These are phyloP conservation scores for Penicillium arizonense DNA, from an alignment of 495 filamentous ascomycete species.

Conservation along the genomic window DNA sequence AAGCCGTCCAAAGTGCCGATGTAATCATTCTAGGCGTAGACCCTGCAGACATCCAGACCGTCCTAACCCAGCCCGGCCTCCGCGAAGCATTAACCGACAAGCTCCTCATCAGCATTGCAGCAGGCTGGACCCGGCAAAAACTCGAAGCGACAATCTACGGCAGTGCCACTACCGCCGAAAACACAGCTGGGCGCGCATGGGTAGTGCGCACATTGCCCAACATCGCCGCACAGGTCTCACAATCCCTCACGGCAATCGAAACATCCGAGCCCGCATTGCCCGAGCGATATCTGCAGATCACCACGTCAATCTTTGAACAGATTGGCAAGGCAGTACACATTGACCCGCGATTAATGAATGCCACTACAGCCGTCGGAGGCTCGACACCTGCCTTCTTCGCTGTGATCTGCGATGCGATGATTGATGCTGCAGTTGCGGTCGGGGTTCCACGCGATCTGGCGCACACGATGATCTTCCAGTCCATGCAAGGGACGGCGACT, in stretches of 20 bases:
- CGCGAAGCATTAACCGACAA: slow-evolving; percentile 25
- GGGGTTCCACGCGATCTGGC: slow-evolving; percentile 41
- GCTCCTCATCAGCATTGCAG: slow-evolving; percentile 43
- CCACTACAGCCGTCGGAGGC: slow-evolving; percentile 36
- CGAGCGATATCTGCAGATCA: slow-evolving; percentile 19
- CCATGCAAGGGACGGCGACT: slow-evolving; percentile 36
- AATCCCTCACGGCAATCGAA: slow-evolving; percentile 39
- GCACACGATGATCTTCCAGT: slow-evolving; percentile 38
- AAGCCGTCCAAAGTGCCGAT: slow-evolving; percentile 19
- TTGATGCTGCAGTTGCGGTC: slow-evolving; percentile 45
- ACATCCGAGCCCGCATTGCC: slow-evolving; percentile 26
- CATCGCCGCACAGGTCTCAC: slow-evolving; percentile 35
- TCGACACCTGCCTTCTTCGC: slow-evolving; percentile 46
- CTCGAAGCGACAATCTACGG: slow-evolving; percentile 31
- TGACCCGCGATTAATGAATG: slow-evolving; percentile 34
- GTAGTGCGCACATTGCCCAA: slow-evolving; percentile 41
- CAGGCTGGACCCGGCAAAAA: slow-evolving; percentile 35
- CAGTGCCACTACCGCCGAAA: slow-evolving; percentile 10
- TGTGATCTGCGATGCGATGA: slow-evolving; percentile 40
- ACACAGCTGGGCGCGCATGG: slow-evolving; percentile 16
- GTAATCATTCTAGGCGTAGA: slow-evolving; percentile 35
- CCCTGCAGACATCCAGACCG: slow-evolving; percentile 26
- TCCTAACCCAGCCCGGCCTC: slow-evolving; percentile 23
- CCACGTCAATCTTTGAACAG: slow-evolving; percentile 34
- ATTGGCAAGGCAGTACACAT: slow-evolving; percentile 38